Conservation (phyloP, 2,329 filamentous ascomycete species). For the Trichoderma arundinaceum region DNA sequence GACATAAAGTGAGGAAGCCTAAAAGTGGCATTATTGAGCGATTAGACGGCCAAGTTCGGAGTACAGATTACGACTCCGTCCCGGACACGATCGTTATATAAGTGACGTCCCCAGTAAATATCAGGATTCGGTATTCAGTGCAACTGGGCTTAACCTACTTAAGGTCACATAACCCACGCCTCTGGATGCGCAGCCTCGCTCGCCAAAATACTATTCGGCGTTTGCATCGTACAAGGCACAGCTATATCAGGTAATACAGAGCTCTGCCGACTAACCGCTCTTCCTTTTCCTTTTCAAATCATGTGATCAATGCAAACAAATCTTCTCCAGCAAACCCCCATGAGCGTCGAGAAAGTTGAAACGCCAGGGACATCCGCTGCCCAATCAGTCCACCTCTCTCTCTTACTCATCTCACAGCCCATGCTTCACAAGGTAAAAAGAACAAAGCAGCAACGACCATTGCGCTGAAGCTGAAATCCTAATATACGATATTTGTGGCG, state of each 20-base stretch:
- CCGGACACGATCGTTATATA: conserved; percentile 4
- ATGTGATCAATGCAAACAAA: conserved; percentile 13
- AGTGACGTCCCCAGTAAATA: not conserved
- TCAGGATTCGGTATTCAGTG: not conserved
- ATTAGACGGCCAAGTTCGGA: conserved; percentile 6
- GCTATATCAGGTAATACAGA: not conserved
- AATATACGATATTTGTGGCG: no score
- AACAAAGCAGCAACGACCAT: not conserved
- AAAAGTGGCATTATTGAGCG: not conserved
- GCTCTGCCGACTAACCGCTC: conserved; percentile 3
- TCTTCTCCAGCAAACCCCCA: not conserved
- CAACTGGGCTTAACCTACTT: not conserved
- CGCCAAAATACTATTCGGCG: not conserved
- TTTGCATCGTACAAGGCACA: not conserved
- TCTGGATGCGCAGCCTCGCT: no score
- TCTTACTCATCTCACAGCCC: not conserved
- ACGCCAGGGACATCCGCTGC: conserved; percentile 1
- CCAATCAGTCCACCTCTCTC: conserved; percentile 1
- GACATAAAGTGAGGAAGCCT: not conserved
- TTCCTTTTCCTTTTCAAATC: conserved; percentile 1
- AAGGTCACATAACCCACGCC: no score
- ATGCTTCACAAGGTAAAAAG: not conserved
- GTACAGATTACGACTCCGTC: conserved; percentile 28
- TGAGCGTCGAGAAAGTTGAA: conserved; percentile 13
- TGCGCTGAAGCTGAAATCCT: no score